These are phyloP conservation scores for Immersiella caudata DNA, from an alignment of 495 filamentous ascomycete genomes.

Conservation along the genomic window DNA sequence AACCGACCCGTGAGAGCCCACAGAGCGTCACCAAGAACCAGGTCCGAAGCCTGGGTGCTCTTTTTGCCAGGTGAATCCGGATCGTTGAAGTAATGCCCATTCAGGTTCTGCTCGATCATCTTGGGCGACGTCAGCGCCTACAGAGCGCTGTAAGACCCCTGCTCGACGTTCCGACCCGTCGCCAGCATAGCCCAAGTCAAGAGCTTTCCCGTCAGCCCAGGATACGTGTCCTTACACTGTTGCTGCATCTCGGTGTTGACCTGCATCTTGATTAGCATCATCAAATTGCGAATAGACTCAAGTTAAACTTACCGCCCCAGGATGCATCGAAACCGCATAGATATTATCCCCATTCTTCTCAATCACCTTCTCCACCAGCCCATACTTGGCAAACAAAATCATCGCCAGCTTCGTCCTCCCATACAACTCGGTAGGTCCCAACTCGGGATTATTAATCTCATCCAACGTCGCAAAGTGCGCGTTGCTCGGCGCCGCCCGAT, in stretches of 20 bases:
- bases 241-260: constrained; percentile 52
- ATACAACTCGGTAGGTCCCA: constrained; percentile 58
- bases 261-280: constrained; percentile 19
- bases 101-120: constrained; percentile 46
- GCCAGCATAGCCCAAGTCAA: constrained; percentile 39
- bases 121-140: constrained; percentile 47
- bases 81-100: constrained; percentile 48
- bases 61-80: constrained; percentile 39
- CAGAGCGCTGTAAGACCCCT: constrained; percentile 49
- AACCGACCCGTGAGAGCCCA: constrained; percentile 48
- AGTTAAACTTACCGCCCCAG: constrained; percentile 41
- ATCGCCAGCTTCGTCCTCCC: constrained; percentile 58
- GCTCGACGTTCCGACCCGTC: constrained; percentile 42
- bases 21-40: constrained; percentile 42
- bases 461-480: constrained; percentile 50
- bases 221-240: constrained; percentile 53
- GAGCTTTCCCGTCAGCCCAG: constrained; percentile 44
- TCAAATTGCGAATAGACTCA: background rate
- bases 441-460: constrained; percentile 57
- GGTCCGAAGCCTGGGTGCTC: constrained; percentile 45
- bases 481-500: constrained; percentile 48
- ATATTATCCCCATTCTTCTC: constrained; percentile 46
- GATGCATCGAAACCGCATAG: constrained; percentile 47
- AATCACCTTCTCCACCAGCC: constrained; percentile 44
- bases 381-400: constrained; percentile 55